Base-by-base conservation (phyloP, 441 rosid genomes). In the Geranium incanum region DNA sequence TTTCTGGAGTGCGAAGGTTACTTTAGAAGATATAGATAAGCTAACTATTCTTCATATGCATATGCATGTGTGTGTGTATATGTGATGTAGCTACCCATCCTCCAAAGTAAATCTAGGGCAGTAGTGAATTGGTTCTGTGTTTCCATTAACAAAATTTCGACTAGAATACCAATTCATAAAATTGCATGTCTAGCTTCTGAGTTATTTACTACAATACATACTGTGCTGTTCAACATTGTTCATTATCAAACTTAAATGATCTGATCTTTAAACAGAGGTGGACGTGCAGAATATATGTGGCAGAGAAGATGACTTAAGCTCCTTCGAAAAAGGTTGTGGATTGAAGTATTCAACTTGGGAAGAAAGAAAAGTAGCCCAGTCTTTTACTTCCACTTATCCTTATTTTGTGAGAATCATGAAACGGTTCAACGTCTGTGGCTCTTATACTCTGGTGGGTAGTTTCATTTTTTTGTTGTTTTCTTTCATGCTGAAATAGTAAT, bases 401-500 rank as follows among this genome's bases (percentile, higher is more conserved):
- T 84, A 81, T 76, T 85, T 87, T 33, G 89, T 85, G 73, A 82
- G 91, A 76, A 79, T 79, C 70, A 87, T 87, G 89, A 87, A 84
- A 77, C 82, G 78, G 76, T 85, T 87, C 81, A 87, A 87, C 62
- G 48, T 85, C 69, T 74, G 88, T 68, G 91, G 91, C 43, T 85
- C 91, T 55, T 84, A 84, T 70, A 85, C 89, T 37, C 82, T 85
- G 84, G 91, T 85, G 77, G 79, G 85, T 70, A 45, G 62, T 41
- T 36, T 71, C 38, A 16, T 57, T 74, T 37, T 5, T 8, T 74
- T 71, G 68, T 3, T 57, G 15, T 6, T 43, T 6, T n/a, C 19
- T 6, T 65, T 48, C n/a, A n/a, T 13, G 57, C 57, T 48, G n/a
- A 48, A 12, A 48, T 11, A 48, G n/a, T 48, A 9, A 48, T 48